Evolutionary conservation across 1,139 yeast genomes (phyloP), one percentile per base, ranked within the genome.

Genomic region (Lodderomyces oxycetoniae): DNA sequence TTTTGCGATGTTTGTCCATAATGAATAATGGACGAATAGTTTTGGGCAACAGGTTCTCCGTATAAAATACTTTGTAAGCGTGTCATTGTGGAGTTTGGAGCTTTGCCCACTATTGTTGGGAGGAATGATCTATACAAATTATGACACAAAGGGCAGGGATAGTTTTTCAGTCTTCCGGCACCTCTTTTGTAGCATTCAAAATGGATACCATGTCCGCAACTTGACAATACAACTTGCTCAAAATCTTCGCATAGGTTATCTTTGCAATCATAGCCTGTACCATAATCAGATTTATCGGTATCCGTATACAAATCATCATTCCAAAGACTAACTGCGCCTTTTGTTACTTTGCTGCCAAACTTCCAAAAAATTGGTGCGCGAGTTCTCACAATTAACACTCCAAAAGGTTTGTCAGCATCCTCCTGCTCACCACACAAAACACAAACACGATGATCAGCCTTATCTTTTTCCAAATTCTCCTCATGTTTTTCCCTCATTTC

Each of bases 151-250:
- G 89, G 88, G 55, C 89, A 81, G 3, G 70, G 61, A 39, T 68
- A 45, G 52, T 62, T 48, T 53, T 34, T 42, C 11, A 41, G 38
- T 50, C 43, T 52, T 25, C 53, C 53, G 44, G 62, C 52, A 52
- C 57, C 49, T 49, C 49, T 38, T 17, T 50, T 54, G 50, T 67
- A 75, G 52, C 93, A 83, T 10, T 54, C 48, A 42, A 59, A 67
- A 52, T 82, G 93, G 59, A 81, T 71, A 7, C 77, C 78, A 55
- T 82, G 93, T 15, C 83, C 79, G 59, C 91, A 82, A 2, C 85
- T 77, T 3, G 74, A 61, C 12, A 71, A 59, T 4, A 75, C 77
- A 26, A 59, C 39, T 7, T 57, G 54, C 31, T 44, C 44, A 34
- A 45, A 39, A 13, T 17, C 20, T 5, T 32, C 26, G 3, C 16